These are phyloP conservation scores for Cardiospermum halicacabum DNA, from an alignment of 345 rosid species.

Conservation along the genomic window DNA sequence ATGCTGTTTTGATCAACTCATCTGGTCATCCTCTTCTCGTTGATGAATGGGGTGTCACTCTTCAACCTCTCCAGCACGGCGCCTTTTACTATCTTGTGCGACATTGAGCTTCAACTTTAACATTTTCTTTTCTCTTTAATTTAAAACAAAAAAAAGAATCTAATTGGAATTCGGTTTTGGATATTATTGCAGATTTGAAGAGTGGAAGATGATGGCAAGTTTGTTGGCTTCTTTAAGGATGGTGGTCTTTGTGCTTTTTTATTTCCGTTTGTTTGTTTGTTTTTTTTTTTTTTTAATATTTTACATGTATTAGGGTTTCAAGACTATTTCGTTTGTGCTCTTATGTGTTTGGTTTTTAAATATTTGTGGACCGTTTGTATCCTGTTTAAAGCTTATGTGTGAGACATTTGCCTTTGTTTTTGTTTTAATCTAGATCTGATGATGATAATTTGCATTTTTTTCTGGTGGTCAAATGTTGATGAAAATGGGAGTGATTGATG, in stretches of 20 bases:
- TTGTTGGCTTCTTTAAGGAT: neutral
- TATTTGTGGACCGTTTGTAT: slow-evolving; percentile 11
- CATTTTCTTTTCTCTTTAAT: too few relatives aligned
- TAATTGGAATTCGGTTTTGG: too few relatives aligned
- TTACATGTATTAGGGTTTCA: neutral
- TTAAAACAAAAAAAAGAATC: too few relatives aligned
- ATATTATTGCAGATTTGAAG: slow-evolving; percentile 25
- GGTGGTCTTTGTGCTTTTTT: neutral
- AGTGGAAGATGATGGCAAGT: slow-evolving; percentile 7
- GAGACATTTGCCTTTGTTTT: slow-evolving; percentile 11
- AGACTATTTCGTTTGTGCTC: too few relatives aligned
- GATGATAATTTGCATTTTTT: too few relatives aligned
- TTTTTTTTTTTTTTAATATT: slow-evolving; percentile 6
- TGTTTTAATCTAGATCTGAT: too few relatives aligned
- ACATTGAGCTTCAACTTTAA: neutral
- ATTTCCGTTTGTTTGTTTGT: neutral
- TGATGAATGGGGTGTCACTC: slow-evolving; percentile 75
- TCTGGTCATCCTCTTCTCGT: slow-evolving; percentile 79
- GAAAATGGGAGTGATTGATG: neutral
- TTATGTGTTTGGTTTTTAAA: too few relatives aligned
- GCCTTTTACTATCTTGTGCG: slow-evolving; percentile 73
- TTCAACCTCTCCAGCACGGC: slow-evolving; percentile 81
- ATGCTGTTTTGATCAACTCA: slow-evolving; percentile 60
- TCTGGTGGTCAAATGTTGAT: too few relatives aligned
- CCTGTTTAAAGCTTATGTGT: neutral